Evolutionary conservation across 805 yeast species (phyloP).

Genomic region (Sporopachydermia quercuum): DNA sequence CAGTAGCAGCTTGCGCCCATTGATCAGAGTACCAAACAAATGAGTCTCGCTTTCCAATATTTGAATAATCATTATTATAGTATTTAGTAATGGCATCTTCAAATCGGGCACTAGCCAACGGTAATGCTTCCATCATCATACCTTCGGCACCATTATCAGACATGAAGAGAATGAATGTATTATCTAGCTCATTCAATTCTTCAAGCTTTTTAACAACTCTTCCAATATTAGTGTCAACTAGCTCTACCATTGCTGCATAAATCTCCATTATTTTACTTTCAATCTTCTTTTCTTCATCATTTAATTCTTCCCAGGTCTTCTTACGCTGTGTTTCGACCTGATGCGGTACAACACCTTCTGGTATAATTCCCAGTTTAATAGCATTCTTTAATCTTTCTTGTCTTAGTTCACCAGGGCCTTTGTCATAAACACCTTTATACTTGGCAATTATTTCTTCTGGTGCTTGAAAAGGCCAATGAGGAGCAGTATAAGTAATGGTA

Average conservation of each 20-base stretch:
- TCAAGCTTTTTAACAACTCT: constrained; percentile 29
- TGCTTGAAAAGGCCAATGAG: constrained; percentile 56
- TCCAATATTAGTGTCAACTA: constrained; percentile 37
- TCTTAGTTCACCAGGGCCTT: constrained; percentile 33
- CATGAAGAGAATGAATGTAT: constrained; percentile 43
- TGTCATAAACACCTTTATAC: constrained; percentile 31
- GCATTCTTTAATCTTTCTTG: constrained; percentile 25
- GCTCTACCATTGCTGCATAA: constrained; percentile 53
- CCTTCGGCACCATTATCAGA: constrained; percentile 58
- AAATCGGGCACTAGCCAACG: constrained; percentile 19
- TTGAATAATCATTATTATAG: constrained; percentile 29
- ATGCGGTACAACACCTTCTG: constrained; percentile 29
- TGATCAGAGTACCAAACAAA: constrained; percentile 38
- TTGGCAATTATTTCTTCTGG: constrained; percentile 31
- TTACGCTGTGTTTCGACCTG: constrained; percentile 26
- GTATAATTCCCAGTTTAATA: constrained; percentile 29
- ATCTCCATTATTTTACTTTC: constrained; percentile 36
- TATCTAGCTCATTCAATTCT: constrained; percentile 29
- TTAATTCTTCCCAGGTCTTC: constrained; percentile 29
- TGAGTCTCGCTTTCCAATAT: constrained; percentile 33
- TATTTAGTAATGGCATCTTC: constrained; percentile 17
- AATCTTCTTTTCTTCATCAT: constrained; percentile 20
- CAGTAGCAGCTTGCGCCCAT: constrained; percentile 52
- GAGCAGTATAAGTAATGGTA: constrained; percentile 43
- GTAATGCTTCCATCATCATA: constrained; percentile 40